Base-by-base conservation (phyloP, 2,329 filamentous ascomycete species). In the Davidsoniella eucalypti region DNA sequence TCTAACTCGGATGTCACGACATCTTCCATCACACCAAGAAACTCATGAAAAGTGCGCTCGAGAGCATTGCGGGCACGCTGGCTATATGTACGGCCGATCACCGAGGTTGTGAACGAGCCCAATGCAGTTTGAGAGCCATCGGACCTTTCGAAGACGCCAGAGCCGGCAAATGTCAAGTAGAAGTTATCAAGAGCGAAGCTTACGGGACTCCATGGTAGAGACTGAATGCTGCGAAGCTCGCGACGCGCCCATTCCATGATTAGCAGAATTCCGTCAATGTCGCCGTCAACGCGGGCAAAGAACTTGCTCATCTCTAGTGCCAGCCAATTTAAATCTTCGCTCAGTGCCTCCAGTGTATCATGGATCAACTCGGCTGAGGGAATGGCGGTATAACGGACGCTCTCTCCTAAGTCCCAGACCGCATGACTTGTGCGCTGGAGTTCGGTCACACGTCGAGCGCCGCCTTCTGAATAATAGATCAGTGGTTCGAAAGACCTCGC, bases 231-330 rank as follows among this genome's bases (percentile, higher is more conserved):
- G 7, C 79, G 72, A 12, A 96, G 76, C 63, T 95, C 87, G 56
- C 87, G 80, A 60, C 83, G 83, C 12, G 87, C 85, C 90, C 90
- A 95, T 61, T 94, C 87, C 87, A 96, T 95, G 47, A 93, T 87
- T 54, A 92, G 82, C 36, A 96, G 73, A 57, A 95, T 94, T 54
- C 75, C 82, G 61, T 95, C 90, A 58, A 96, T 84, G 60, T 95
- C 90, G 23, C 87, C 85, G 58, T 95, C 87, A 10, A 96, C 87
- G 56, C 88, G 86, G 47, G 87, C 84, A 63, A 95, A 94, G 69
- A 96, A 95, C 59, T 82, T 81, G 6, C 85, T 94, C 57, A 95
- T 75, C 62, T 94, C 87, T 14, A 87, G 72, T 1, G 87, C 85
- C 21, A 96, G 71, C 2, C 78, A 81, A 65, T 90, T 93, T 54